Conservation (phyloP, 2,329 filamentous ascomycete genomes). For the Aspergillus oerlinghausenensis region DNA sequence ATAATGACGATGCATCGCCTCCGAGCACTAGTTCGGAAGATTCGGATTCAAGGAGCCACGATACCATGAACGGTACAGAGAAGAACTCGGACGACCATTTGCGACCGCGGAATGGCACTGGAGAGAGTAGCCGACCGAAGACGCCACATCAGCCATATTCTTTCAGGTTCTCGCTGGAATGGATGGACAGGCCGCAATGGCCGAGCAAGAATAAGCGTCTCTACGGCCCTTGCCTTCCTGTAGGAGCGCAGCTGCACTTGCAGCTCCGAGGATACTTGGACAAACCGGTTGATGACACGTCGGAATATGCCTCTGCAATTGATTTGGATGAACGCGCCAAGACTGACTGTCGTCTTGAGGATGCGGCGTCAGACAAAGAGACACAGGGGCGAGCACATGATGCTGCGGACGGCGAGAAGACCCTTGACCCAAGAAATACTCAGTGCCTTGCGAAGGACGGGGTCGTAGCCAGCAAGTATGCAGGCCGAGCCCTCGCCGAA, state of each 20-base stretch:
- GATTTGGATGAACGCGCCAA: slow-evolving; percentile 16
- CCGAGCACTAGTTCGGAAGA: slow-evolving; percentile 38
- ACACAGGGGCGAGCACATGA: background rate
- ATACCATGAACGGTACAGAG: slow-evolving; percentile 21
- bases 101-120: slow-evolving; percentile 17
- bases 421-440: slow-evolving; percentile 4
- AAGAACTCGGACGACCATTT: slow-evolving; percentile 26
- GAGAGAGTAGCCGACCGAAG: slow-evolving; percentile 29
- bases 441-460: slow-evolving; percentile 22
- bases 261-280: slow-evolving; percentile 35
- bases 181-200: slow-evolving; percentile 51
- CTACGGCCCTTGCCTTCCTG: slow-evolving; percentile 53
- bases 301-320: slow-evolving; percentile 15
- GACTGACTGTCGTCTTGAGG: slow-evolving; percentile 4
- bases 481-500: slow-evolving; percentile 60
- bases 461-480: slow-evolving; percentile 50
- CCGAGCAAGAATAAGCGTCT: slow-evolving; percentile 51
- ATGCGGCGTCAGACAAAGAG: slow-evolving; percentile 4
- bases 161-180: slow-evolving; percentile 67
- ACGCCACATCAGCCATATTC: slow-evolving; percentile 52
- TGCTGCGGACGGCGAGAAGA: slow-evolving; percentile 5
- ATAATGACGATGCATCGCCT: slow-evolving; percentile 36
- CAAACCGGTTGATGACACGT: slow-evolving; percentile 20
- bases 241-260: slow-evolving; percentile 51
- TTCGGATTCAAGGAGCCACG: slow-evolving; percentile 25